A percentile compares a stretch with the other conserved stretches of the same genome.
These are phyloP conservation scores for Lepidium sativum DNA, from an alignment of 345 rosid genomes.

Conservation along the genomic window DNA sequence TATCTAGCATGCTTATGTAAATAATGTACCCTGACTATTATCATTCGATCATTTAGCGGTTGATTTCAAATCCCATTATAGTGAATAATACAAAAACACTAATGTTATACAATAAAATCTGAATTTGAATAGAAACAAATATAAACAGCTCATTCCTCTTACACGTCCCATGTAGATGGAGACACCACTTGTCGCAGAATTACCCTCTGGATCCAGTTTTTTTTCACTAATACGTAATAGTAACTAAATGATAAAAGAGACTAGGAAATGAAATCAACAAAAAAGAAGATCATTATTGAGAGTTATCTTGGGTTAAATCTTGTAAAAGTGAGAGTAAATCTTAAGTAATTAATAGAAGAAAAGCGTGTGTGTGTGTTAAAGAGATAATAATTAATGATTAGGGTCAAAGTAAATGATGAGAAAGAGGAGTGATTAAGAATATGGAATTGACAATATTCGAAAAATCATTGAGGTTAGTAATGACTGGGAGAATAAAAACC, in stretches of 20 bases:
- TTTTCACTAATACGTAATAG: constrained; percentile 1
- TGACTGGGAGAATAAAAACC: constrained; percentile 18
- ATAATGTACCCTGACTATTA: background rate
- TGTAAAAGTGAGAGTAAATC: background rate
- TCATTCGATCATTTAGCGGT: background rate
- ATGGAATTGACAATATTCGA: constrained; percentile 13
- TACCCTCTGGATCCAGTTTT: background rate
- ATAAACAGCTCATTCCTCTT: constrained; percentile 24
- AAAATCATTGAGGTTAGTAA: constrained; percentile 23
- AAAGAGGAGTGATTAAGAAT: constrained; percentile 9
- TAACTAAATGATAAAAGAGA: constrained; percentile 4
- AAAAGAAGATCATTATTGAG: background rate
- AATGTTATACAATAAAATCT: background rate
- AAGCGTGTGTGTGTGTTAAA: constrained; percentile 4
- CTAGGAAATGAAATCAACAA: background rate
- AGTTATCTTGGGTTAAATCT: too few species aligned
- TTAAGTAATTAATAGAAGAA: background rate
- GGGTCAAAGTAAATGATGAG: constrained; percentile 19
- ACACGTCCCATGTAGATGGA: constrained; percentile 21
- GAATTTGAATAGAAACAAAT: constrained; percentile 20
- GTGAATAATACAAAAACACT: background rate
- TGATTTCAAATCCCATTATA: background rate
- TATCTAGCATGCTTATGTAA: too few species aligned
- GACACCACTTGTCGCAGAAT: constrained; percentile 16
- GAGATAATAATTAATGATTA: constrained; percentile 5